Percentiles rank a stretch among this genome's conserved stretches.
These are phyloP conservation scores for Annulohypoxylon truncatum DNA, from an alignment of 2,329 filamentous ascomycete genomes.

Conservation along the genomic window DNA sequence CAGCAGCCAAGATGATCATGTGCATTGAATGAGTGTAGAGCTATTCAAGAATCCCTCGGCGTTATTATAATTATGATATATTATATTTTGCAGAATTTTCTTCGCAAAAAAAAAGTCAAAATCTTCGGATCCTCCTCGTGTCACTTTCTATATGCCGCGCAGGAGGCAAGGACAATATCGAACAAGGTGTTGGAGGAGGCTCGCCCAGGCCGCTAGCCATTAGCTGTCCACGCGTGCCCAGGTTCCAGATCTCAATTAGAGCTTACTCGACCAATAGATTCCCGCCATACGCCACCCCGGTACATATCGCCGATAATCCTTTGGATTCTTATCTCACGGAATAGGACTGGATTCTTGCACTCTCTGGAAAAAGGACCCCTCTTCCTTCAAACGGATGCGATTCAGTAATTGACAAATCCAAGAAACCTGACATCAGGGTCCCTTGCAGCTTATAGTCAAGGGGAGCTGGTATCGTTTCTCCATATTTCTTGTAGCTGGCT, in stretches of 20 bases:
- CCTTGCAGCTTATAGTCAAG: neutral
- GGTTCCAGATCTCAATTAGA: constrained; percentile 2
- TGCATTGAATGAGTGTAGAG: neutral
- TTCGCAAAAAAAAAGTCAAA: neutral
- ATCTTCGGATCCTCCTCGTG: neutral
- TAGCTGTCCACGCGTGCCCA: neutral
- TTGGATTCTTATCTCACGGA: constrained; percentile 7
- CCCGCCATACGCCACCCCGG: neutral
- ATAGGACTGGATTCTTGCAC: neutral
- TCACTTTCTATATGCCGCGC: neutral
- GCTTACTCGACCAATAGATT: constrained; percentile 2
- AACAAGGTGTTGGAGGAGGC: neutral
- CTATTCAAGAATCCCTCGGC: neutral
- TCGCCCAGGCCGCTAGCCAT: neutral
- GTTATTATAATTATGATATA: neutral
- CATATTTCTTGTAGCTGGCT: neutral
- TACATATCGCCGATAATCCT: constrained; percentile 1
- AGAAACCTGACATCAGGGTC: neutral
- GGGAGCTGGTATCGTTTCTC: neutral
- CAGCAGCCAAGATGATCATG: neutral
- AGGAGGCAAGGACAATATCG: neutral
- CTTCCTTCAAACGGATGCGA: constrained; percentile 6
- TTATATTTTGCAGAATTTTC: neutral
- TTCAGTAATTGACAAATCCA: neutral
- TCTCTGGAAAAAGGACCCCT: constrained; percentile 4